Evolutionary conservation across 768 basidiomycete genomes (phyloP), one percentile per base, ranked within the genome.

Genomic region (Lactarius evosmus): DNA sequence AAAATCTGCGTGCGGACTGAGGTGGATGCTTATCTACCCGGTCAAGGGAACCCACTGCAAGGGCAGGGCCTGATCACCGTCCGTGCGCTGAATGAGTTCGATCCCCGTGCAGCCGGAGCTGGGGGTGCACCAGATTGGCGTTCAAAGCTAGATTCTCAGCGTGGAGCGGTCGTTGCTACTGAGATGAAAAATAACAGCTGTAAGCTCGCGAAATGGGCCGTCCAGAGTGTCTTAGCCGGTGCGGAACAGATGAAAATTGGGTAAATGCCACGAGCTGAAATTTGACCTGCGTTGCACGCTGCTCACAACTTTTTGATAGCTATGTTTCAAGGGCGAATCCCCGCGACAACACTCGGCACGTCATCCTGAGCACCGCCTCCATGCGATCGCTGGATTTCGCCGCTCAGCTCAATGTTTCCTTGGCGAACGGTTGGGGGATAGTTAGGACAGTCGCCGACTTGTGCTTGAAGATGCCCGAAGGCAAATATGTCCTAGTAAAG

Each of bases 121-220:
- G 96, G 95, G 30, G 94, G 95, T 55, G 95, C 96, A 19, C 92
- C 95, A n/a, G 97, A 99, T 75, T 99, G 97, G 97, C 85, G 95
- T 36, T 84, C 91, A n/a, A 96, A 96, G 77, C 79, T 99, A 49
- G 97, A 99, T 76, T 87, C 91, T 5, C 95, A 98, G 76, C 86
- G 95, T 51, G 97, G 97, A 66, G 97, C 97, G 2, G 96, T 99
- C 49, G 95, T 98, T 64, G 94, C 97, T 38, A 95, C 93, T 29
- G 97, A 99, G 81, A 98, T 98, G 97, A 99, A 98, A 80, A 99
- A 99, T 77, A 99, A 99, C 78, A 92, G 89, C 70, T 95, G 89
- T 78, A 99, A 99, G 75, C 83, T 99, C 32, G 95, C 95, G 22
- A 90, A 96, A 71, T 99, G 96, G 95, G 88, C 96, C 0, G 92